A percentile compares a stretch with the other conserved stretches of the same genome.
phyloP scores from a whole-genome alignment of 768 basidiomycete genomes.

The Tremella fuciformis region DNA sequence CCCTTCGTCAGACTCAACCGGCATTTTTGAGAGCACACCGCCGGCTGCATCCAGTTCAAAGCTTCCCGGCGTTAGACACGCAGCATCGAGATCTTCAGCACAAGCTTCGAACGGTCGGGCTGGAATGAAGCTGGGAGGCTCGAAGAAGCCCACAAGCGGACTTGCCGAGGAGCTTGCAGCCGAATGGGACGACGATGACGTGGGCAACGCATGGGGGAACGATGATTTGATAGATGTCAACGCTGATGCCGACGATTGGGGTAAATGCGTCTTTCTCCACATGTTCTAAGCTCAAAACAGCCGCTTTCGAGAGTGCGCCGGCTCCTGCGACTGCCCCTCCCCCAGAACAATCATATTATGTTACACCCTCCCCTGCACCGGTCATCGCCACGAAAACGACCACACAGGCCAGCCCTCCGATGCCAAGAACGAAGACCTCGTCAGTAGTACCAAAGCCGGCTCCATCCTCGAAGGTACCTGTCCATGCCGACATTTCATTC shows the following conservation, averaged over 20 bases:
- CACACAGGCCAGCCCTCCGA: slow-evolving; percentile 8
- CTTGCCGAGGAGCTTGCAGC: slow-evolving; percentile 57
- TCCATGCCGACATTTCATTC: slow-evolving; percentile 14
- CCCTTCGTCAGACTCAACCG: slow-evolving; percentile 12
- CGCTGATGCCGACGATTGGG: slow-evolving; percentile 92
- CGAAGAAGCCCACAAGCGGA: slow-evolving; percentile 54
- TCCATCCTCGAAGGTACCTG: slow-evolving; percentile 33
- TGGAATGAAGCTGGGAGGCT: slow-evolving; percentile 66
- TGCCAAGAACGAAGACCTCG: neutral
- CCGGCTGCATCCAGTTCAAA: neutral
- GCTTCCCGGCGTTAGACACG: slow-evolving; percentile 13
- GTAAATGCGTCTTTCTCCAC: slow-evolving; percentile 55
- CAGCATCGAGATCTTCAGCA: slow-evolving; percentile 34
- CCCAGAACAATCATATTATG: slow-evolving; percentile 25
- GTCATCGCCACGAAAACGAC: neutral
- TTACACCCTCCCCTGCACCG: slow-evolving; percentile 12
- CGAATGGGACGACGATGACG: slow-evolving; percentile 52
- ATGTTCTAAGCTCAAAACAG: neutral
- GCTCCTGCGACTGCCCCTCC: neutral
- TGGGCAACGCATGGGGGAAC: slow-evolving; percentile 65
- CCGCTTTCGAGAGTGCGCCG: neutral
- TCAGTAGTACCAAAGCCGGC: slow-evolving; percentile 10
- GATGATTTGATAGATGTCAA: slow-evolving; percentile 88
- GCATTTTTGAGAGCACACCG: slow-evolving; percentile 17
- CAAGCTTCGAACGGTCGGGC: slow-evolving; percentile 1